Percentiles rank a stretch among this genome's conserved stretches.
phyloP scores from a whole-genome alignment of 192 early-diverging fungal genomes.

The Entomortierella beljakovae region DNA sequence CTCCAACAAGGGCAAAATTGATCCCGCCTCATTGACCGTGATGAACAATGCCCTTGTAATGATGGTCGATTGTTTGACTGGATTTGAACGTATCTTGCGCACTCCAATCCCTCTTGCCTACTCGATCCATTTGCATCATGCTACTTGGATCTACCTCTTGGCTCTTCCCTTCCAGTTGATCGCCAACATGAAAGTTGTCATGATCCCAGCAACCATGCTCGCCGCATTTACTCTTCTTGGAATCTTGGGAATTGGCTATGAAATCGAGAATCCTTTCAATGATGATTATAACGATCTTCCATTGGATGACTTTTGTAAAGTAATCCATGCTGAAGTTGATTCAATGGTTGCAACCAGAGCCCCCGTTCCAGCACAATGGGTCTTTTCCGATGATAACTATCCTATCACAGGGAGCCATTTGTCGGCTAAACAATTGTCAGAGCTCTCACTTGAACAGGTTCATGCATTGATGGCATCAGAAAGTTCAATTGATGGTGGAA shows the following conservation, averaged over 20 bases:
- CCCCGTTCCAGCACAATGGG: slow-evolving; percentile 41
- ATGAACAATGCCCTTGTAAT: slow-evolving; percentile 63
- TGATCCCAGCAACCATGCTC: slow-evolving; percentile 77
- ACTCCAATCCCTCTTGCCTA: slow-evolving; percentile 93
- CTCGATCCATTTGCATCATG: slow-evolving; percentile 88
- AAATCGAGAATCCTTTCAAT: slow-evolving; percentile 96
- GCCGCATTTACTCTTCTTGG: slow-evolving; percentile 84
- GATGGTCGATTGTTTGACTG: slow-evolving; percentile 68
- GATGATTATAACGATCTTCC: slow-evolving; percentile 81
- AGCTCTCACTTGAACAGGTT: slow-evolving; percentile 34
- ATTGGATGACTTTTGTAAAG: slow-evolving; percentile 67
- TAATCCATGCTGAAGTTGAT: slow-evolving; percentile 41
- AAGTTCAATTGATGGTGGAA: not conserved
- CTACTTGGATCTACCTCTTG: slow-evolving; percentile 78
- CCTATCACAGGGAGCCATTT: slow-evolving; percentile 32
- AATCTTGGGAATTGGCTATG: slow-evolving; percentile 86
- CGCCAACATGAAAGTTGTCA: slow-evolving; percentile 56
- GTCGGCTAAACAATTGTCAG: slow-evolving; percentile 43
- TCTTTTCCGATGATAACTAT: slow-evolving; percentile 54
- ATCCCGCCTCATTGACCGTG: slow-evolving; percentile 57
- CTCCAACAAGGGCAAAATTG: slow-evolving; percentile 55
- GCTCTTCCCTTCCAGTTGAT: slow-evolving; percentile 88
- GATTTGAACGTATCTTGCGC: slow-evolving; percentile 85
- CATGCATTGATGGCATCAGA: slow-evolving; percentile 36
- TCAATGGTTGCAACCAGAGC: slow-evolving; percentile 31